phyloP scores from a whole-genome alignment of 1,139 yeast species.

The Pichia sp. region DNA sequence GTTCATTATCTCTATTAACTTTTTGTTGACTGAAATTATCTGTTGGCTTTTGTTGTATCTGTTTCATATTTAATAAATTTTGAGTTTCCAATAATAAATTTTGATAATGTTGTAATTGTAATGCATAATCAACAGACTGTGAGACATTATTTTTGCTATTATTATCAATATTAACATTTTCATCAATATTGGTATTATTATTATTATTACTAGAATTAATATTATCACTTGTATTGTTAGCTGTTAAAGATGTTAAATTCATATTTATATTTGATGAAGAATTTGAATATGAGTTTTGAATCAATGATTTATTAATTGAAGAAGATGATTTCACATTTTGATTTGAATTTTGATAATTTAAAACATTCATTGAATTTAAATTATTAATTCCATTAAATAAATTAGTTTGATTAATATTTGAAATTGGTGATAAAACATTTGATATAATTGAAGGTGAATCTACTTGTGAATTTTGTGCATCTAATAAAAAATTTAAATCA shows the following conservation, averaged over 20 bases:
- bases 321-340: no score
- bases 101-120: constrained; percentile 30
- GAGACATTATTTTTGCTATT: constrained; percentile 9
- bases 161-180: constrained; percentile 9
- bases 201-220: background rate
- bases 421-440: constrained; percentile 22
- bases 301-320: no score
- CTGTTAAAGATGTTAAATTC: background rate
- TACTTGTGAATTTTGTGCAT: constrained; percentile 14
- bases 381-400: background rate
- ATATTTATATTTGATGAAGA: no score
- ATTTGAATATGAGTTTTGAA: no score
- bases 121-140: constrained; percentile 26
- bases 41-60: constrained; percentile 11
- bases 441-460: constrained; percentile 18
- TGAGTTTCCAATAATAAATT: constrained; percentile 27
- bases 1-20: background rate
- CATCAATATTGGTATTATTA: constrained; percentile 2
- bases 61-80: constrained; percentile 17
- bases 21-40: background rate
- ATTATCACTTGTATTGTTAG: background rate
- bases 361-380: background rate
- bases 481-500: constrained; percentile 25
- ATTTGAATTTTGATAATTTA: no score
- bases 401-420: constrained; percentile 4